Conservation (phyloP, 495 filamentous ascomycete species). For the Penicillium longicatenatum region DNA sequence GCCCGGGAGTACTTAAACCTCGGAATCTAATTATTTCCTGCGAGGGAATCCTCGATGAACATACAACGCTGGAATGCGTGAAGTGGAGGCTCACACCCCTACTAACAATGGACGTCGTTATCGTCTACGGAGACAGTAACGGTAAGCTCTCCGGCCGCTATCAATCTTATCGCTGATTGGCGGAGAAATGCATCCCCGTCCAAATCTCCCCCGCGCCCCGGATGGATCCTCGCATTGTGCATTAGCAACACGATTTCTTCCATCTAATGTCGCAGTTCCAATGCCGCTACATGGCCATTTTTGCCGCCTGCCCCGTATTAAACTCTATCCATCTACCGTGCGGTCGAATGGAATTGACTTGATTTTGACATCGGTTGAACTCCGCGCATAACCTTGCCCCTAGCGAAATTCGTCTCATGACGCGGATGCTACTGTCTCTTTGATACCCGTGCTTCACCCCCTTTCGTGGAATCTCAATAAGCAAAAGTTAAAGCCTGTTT, state of each 20-base stretch:
- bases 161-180: slow-evolving; percentile 32
- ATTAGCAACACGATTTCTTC: slow-evolving; percentile 16
- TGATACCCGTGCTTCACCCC: slow-evolving; percentile 1
- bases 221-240: slow-evolving; percentile 15
- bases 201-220: slow-evolving; percentile 23
- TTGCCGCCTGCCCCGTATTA: slow-evolving; percentile 8
- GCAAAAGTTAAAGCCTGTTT: neutral
- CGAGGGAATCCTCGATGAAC: too few relatives aligned
- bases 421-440: slow-evolving; percentile 8
- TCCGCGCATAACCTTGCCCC: neutral
- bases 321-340: slow-evolving; percentile 6
- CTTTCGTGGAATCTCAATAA: neutral
- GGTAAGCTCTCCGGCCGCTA: neutral
- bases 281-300: slow-evolving; percentile 9
- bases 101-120: neutral
- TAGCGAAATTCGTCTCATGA: slow-evolving; percentile 1
- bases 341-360: neutral
- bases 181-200: slow-evolving; percentile 39
- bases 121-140: too few relatives aligned
- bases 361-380: neutral
- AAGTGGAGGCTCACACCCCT: neutral
- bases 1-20: neutral
- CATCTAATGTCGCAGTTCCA: slow-evolving; percentile 13
- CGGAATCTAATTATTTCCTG: too few relatives aligned
- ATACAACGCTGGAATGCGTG: neutral